Conservation (phyloP, 2,329 filamentous ascomycete genomes). For the Colletotrichum sp. region DNA sequence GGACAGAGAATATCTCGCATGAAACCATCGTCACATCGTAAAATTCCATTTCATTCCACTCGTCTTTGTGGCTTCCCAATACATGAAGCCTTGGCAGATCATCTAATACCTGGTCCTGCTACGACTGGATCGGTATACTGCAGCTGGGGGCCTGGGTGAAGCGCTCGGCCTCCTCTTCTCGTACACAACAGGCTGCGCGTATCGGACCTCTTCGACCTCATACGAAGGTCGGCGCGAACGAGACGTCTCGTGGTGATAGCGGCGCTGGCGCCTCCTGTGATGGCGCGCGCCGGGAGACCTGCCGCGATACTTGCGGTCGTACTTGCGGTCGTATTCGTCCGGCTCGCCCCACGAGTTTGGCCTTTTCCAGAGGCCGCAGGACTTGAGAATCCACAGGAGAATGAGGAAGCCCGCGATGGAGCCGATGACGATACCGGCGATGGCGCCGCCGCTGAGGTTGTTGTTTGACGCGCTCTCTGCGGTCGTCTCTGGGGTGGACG, state of each 20-base stretch:
- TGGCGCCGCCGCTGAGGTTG: conserved; percentile 50
- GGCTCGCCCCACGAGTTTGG: conserved; percentile 3
- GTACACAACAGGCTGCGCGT: conserved; percentile 12
- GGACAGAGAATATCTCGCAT: background rate
- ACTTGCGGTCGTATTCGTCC: background rate
- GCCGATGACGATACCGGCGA: conserved; percentile 56
- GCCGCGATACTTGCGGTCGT: conserved; percentile 2
- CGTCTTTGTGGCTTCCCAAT: background rate
- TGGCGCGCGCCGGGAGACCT: conserved; percentile 7
- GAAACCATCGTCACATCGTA: background rate
- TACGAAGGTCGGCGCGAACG: conserved; percentile 9
- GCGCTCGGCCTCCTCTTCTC: conserved; percentile 12
- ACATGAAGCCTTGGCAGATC: background rate
- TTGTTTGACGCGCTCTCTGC: conserved; percentile 22
- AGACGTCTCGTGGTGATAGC: conserved; percentile 17
- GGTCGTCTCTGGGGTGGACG: conserved; percentile 20
- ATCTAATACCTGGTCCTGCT: conserved; percentile 10
- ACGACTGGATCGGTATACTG: conserved; percentile 4
- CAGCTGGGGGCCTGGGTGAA: conserved; percentile 2
- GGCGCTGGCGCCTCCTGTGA: background rate
- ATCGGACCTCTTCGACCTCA: conserved; percentile 14
- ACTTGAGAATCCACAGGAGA: conserved; percentile 50
- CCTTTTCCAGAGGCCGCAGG: conserved; percentile 31
- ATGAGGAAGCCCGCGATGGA: conserved; percentile 50
- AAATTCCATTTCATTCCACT: background rate